phyloP scores from a whole-genome alignment of 2,329 filamentous ascomycete genomes.

The Phoma herbarum region DNA sequence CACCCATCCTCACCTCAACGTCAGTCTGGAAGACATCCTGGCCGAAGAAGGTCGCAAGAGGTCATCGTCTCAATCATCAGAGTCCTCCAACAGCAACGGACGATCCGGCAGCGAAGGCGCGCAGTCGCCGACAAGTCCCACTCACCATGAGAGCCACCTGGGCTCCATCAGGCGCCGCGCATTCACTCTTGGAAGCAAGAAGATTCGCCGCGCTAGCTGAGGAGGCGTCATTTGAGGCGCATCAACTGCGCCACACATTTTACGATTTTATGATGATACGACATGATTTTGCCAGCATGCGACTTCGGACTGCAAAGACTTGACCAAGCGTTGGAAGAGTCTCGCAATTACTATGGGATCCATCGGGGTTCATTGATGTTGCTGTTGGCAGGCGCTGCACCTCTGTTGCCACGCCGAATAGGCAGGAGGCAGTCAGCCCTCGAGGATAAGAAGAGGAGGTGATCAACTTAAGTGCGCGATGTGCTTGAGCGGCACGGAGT shows the following conservation, averaged over 20 bases:
- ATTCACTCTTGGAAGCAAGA: slow-evolving; percentile 47
- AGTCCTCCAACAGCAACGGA: slow-evolving; percentile 33
- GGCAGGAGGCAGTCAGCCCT: background rate
- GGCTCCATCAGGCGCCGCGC: slow-evolving; percentile 36
- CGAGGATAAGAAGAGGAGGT: background rate
- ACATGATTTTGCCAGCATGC: slow-evolving; percentile 6
- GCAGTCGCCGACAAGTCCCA: slow-evolving; percentile 38
- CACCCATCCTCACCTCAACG: slow-evolving; percentile 51
- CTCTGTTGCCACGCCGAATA: background rate
- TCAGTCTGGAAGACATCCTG: slow-evolving; percentile 52
- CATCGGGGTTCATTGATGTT: background rate
- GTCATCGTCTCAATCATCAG: slow-evolving; percentile 46
- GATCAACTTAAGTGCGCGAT: background rate
- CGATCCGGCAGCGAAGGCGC: slow-evolving; percentile 36
- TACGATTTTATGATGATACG: slow-evolving; percentile 21
- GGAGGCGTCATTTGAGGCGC: background rate
- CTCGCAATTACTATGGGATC: background rate
- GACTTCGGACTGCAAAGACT: slow-evolving; percentile 18
- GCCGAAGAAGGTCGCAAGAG: slow-evolving; percentile 49
- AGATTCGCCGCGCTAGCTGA: slow-evolving; percentile 38
- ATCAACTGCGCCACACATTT: slow-evolving; percentile 11
- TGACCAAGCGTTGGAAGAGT: slow-evolving; percentile 47
- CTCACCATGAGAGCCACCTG: slow-evolving; percentile 33
- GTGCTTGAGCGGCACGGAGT: background rate
- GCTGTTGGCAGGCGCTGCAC: slow-evolving; percentile 2